Evolutionary conservation across 176 grass and related monocot genomes (phyloP).

Genomic region (Hyparrhenia diplandra): DNA sequence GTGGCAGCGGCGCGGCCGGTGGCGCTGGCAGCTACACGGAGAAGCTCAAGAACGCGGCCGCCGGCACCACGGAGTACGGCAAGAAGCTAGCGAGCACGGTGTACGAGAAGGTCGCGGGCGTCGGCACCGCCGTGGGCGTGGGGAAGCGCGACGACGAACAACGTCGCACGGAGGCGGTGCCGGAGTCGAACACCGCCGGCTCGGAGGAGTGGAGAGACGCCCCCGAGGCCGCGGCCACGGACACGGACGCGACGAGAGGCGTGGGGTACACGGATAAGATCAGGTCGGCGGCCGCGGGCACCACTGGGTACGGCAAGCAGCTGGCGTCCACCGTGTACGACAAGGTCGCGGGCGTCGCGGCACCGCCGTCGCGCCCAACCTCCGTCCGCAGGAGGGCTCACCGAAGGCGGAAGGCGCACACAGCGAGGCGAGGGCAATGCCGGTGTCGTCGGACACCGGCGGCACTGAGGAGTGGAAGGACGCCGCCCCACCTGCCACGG

Average conservation of each 20-base stretch:
- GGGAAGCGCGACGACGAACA: background rate
- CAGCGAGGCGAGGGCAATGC: background rate
- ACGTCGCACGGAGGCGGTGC: background rate
- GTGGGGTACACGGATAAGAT: constrained; percentile 46
- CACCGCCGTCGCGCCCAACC: constrained; percentile 25
- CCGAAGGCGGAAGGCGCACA: background rate
- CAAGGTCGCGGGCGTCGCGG: constrained; percentile 39
- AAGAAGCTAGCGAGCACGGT: constrained; percentile 43
- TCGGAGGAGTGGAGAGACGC: background rate
- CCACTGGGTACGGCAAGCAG: constrained; percentile 51
- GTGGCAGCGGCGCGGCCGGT: background rate
- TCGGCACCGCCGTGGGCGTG: background rate
- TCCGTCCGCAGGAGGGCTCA: background rate
- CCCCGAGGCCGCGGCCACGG: background rate
- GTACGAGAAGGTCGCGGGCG: constrained; percentile 47
- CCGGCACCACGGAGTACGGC: constrained; percentile 39
- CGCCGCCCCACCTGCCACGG: background rate
- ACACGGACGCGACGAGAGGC: background rate
- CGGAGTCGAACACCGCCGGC: constrained; percentile 5
- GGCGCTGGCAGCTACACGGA: constrained; percentile 16
- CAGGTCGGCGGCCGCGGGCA: constrained; percentile 24
- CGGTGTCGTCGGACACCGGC: constrained; percentile 15
- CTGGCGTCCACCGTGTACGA: constrained; percentile 47
- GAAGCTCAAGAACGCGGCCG: constrained; percentile 32
- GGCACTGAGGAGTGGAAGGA: background rate